Percentiles rank a stretch among this genome's conserved stretches.
These are phyloP conservation scores for Alternaria novae-zelandiae DNA, from an alignment of 2,329 filamentous ascomycete species.

Conservation along the genomic window DNA sequence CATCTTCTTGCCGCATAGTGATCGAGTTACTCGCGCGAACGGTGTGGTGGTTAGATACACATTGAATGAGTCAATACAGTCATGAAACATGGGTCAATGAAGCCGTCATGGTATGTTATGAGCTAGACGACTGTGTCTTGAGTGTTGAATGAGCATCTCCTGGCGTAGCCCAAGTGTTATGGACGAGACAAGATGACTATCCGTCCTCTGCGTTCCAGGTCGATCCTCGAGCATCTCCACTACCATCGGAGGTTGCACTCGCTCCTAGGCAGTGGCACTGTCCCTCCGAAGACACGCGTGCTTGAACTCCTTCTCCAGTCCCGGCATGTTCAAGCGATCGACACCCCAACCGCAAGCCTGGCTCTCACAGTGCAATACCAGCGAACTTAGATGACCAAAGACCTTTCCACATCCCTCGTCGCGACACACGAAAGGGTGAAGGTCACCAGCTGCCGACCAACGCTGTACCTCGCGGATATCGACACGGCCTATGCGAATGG, in stretches of 20 bases:
- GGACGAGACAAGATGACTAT: neutral
- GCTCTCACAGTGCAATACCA: constrained; percentile 39
- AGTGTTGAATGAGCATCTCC: neutral
- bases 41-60: neutral
- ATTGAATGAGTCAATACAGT: neutral
- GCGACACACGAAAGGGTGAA: constrained; percentile 43
- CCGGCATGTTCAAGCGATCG: constrained; percentile 29
- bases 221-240: neutral
- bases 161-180: neutral
- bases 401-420: constrained; percentile 28
- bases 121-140: neutral
- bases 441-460: constrained; percentile 31
- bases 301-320: constrained; percentile 29
- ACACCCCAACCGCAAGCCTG: constrained; percentile 36
- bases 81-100: neutral
- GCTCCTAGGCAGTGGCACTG: neutral
- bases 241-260: neutral
- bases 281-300: constrained; percentile 8
- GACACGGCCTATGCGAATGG: constrained; percentile 35
- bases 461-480: constrained; percentile 25
- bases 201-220: neutral
- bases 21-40: too few species aligned
- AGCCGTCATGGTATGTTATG: neutral
- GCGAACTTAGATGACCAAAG: constrained; percentile 34
- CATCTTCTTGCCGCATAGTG: neutral